Evolutionary conservation across 164 flowering plant genomes (phyloP), one percentile per base, ranked within the genome.

Genomic region (Echeveria elegans): DNA sequence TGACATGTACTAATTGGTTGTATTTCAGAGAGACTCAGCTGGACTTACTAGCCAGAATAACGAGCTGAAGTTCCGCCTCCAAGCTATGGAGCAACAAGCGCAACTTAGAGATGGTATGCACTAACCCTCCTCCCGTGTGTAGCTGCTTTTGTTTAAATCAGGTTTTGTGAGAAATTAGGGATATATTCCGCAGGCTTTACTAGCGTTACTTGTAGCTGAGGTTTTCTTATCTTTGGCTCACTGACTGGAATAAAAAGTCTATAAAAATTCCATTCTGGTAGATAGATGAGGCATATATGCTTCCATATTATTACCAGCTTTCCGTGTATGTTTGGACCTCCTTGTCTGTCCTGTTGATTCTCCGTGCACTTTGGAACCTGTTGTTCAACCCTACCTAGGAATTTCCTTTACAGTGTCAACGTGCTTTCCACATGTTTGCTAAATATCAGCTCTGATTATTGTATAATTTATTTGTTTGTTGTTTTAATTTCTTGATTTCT

Each of bases 61-160:
- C 15, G 66, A 63, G 45, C 26, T 63, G 47, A 63, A 63, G 29
- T 63, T 63, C 41, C 66, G 66, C 16, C 66, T 63, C 45, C 66
- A 63, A 37, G 66, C 66, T 41, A 63, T 63, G 66, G 66, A 63
- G 45, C 66, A 63, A 10, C 66, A 63, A 40, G 66, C 66, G 4
- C 66, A 63, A 6, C 41, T 63, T 21, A 29, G 66, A 34, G 47
- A 63, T 63, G 66, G 66, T 63, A 63, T 36, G 66, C 41, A 36
- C 26, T 4, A 16, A 43, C 47, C 15, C 41, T 12, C 38, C 34
- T 18, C 65, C 26, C 41, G 2, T 53, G 29, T 23, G 56, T 18
- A 21, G 5, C 15, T 60, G 19, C 3, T 3, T 43, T 43, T 43
- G 15, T 63, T 63, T 21, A 4, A 6, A 4, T 37, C 10, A 23